Base-by-base conservation (phyloP, 768 basidiomycete genomes). In the Xanthoconium purpureum region DNA sequence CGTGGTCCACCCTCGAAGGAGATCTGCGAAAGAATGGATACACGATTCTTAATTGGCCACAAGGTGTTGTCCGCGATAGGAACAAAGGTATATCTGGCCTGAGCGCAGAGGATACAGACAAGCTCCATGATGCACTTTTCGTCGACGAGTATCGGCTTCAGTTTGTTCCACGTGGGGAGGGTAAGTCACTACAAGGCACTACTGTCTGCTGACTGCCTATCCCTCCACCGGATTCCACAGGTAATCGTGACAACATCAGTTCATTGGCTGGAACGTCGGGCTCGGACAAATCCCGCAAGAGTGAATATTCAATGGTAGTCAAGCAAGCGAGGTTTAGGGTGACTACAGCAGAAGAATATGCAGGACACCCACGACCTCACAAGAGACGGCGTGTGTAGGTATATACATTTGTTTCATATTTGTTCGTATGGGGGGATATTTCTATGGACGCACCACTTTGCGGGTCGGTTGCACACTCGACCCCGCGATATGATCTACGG, bases 91-190 rank as follows among this genome's bases (percentile, higher is more conserved):
- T 24, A 24, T 24, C 24, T 24, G 24, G 24, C 24, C 4, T 24
- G 24, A 24, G 24, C 24, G 24, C 13, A 45, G 60, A 61, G 24
- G 60, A 60, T 47, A 17, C 33, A 0, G 37, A 55, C 47, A 55
- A 35, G 15, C 60, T 62, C 0, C 17, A 62, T 3, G 14, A 52
- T 15, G 59, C 52, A 7, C 55, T 62, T 18, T 62, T 58, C 9
- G 9, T 14, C 1, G 39, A 55, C 24, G 50, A 57, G n/a, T 4
- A 24, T 24, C 24, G 24, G 2, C 24, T 24, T 24, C 24, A 24
- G 4, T 24, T 24, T 4, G 24, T 24, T 24, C 24, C 4, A 24
- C 24, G 24, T 7, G 0, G 1, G 0, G 51, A 48, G 0, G 39
- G 50, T 54, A 32, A 13, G 55, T n/a, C 24, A 29, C 11, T 14